Evolutionary conservation across 2,329 filamentous ascomycete species (phyloP).

Genomic region (Aspergillus calidoustus): DNA sequence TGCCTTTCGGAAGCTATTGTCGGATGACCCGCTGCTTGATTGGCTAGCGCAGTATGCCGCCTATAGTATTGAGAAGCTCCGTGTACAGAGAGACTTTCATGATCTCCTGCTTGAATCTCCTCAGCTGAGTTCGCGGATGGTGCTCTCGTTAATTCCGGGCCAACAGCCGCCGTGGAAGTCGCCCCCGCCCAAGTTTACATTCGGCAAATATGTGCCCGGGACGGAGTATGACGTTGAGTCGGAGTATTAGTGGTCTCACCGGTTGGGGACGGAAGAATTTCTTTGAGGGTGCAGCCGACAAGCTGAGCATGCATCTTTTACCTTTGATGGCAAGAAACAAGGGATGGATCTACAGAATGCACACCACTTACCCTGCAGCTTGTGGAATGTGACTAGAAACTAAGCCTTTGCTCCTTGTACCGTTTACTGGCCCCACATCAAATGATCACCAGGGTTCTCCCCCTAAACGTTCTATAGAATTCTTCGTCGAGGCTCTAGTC

Average conservation of each 20-base stretch:
- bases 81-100: slow-evolving; percentile 11
- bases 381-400: not conserved
- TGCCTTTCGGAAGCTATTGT: not conserved
- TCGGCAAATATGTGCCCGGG: not conserved
- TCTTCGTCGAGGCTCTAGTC: not conserved
- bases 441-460: not conserved
- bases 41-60: slow-evolving; percentile 18
- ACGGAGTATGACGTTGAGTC: not conserved
- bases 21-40: slow-evolving; percentile 4
- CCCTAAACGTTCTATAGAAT: not conserved
- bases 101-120: slow-evolving; percentile 14
- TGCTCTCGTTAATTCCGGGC: slow-evolving; percentile 6
- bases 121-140: slow-evolving; percentile 12
- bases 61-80: slow-evolving; percentile 7
- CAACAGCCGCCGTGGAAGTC: too few species aligned
- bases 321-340: not conserved
- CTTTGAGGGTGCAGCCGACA: too few species aligned
- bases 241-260: too few species aligned
- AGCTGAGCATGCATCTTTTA: not conserved
- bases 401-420: not conserved
- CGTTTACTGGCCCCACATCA: not conserved
- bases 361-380: not conserved
- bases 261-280: not conserved
- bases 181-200: too few species aligned
- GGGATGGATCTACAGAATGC: not conserved